A percentile compares a stretch with the other conserved stretches of the same genome.
Evolutionary conservation across 2,329 filamentous ascomycete species (phyloP).

Genomic region (Pseudopithomyces chartarum): DNA sequence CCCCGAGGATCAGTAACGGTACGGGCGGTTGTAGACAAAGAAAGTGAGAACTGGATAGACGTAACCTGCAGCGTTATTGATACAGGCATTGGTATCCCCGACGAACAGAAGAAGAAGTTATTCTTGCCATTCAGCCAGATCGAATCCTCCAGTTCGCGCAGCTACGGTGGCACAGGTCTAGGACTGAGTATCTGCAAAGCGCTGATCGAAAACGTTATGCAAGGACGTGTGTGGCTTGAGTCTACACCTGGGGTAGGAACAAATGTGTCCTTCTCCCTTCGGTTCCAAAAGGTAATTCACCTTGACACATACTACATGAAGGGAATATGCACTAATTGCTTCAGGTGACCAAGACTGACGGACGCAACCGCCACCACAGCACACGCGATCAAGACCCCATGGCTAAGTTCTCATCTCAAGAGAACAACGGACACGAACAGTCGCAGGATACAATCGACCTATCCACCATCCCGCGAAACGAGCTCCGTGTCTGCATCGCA

Average conservation of each 20-base stretch:
- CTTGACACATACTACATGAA: no score
- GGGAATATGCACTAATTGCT: neutral
- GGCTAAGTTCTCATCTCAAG: slow-evolving; percentile 59
- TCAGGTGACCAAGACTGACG: slow-evolving; percentile 58
- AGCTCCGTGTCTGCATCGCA: slow-evolving; percentile 87
- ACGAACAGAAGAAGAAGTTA: slow-evolving; percentile 79
- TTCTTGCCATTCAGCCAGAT: slow-evolving; percentile 94
- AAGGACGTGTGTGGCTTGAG: slow-evolving; percentile 81
- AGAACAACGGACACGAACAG: slow-evolving; percentile 50
- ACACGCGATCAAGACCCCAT: slow-evolving; percentile 58
- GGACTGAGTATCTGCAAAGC: slow-evolving; percentile 94
- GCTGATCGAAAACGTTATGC: slow-evolving; percentile 89
- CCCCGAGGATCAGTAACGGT: slow-evolving; percentile 86
- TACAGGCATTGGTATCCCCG: slow-evolving; percentile 88
- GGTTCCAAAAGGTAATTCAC: slow-evolving; percentile 74
- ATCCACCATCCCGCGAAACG: slow-evolving; percentile 72
- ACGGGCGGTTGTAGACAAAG: slow-evolving; percentile 71
- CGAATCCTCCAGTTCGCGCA: slow-evolving; percentile 85
- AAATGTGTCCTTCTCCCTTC: slow-evolving; percentile 77
- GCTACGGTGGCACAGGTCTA: slow-evolving; percentile 89
- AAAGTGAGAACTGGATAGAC: slow-evolving; percentile 71
- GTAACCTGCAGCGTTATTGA: slow-evolving; percentile 87
- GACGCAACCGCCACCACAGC: slow-evolving; percentile 46
- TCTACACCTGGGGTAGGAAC: slow-evolving; percentile 75
- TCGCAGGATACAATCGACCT: slow-evolving; percentile 53